phyloP scores from a whole-genome alignment of 345 rosid species.

The Brassica cretica region DNA sequence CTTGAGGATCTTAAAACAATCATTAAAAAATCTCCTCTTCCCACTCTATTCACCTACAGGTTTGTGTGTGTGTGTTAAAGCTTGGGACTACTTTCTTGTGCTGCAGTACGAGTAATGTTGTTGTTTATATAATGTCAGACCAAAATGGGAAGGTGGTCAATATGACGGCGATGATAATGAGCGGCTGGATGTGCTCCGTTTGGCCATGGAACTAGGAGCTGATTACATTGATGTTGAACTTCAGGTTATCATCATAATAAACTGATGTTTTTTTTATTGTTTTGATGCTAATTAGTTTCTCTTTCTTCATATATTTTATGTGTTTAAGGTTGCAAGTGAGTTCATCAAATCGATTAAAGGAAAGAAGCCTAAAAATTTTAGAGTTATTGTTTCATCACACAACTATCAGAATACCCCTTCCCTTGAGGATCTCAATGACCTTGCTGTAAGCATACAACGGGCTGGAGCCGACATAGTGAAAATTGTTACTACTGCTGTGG shows the following conservation, averaged over 20 bases:
- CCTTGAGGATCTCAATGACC: slow-evolving; percentile 72
- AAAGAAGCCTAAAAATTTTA: slow-evolving; percentile 70
- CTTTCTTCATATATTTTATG: not conserved
- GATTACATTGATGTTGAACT: slow-evolving; percentile 93
- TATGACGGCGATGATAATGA: slow-evolving; percentile 81
- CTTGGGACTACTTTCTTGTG: slow-evolving; percentile 4
- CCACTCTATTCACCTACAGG: slow-evolving; percentile 92
- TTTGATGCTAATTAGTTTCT: slow-evolving; percentile 10
- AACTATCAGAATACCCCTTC: slow-evolving; percentile 85
- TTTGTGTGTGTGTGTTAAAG: slow-evolving; percentile 23
- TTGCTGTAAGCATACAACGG: slow-evolving; percentile 69
- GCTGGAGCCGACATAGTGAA: slow-evolving; percentile 92
- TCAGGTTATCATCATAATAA: slow-evolving; percentile 52
- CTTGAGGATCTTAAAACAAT: slow-evolving; percentile 48
- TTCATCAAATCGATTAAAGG: slow-evolving; percentile 58
- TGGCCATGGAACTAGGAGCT: slow-evolving; percentile 95
- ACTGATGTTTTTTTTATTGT: not conserved
- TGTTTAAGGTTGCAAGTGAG: slow-evolving; percentile 63
- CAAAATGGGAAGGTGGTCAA: slow-evolving; percentile 93
- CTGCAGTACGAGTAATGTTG: slow-evolving; percentile 4
- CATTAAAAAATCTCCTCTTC: slow-evolving; percentile 59
- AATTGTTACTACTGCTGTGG: slow-evolving; percentile 83
- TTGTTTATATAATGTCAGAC: slow-evolving; percentile 43
- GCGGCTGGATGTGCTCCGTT: slow-evolving; percentile 60
- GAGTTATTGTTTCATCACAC: slow-evolving; percentile 82